Evolutionary conservation across 1,139 yeast genomes (phyloP), one percentile per base, ranked within the genome.

Genomic region (Pichia sp.): DNA sequence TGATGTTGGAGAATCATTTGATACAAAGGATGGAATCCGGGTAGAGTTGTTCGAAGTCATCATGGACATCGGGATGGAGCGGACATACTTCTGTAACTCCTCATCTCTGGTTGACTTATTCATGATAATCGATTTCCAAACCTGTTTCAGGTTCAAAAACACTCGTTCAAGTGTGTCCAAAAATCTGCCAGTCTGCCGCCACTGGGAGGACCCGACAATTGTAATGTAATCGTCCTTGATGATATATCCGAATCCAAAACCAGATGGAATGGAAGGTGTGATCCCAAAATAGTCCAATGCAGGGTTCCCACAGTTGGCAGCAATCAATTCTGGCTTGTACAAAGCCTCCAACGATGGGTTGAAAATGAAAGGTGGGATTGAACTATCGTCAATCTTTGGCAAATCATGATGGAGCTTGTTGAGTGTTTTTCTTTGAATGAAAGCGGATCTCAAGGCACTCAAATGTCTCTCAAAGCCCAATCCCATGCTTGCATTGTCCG

Each of bases 241-340:
- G 47, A 85, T 84, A 64, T 87, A 87, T 0, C 92, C 93, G 47
- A 86, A 76, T 13, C 92, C 93, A 67, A 84, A 86, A 0, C 95
- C 95, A 61, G 83, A 83, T 51, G 87, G 82, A 29, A 78, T 75
- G 0, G 90, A 88, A 1, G 93, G 95, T 0, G 92, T 85, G 32
- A 87, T 79, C 7, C 93, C 93, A 72, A 87, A 87, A 16, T 84
- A 72, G 49, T 80, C 79, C 60, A 87, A 76, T 0, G 93, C 90
- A 11, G 90, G 87, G 64, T 85, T 87, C 19, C 95, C 95, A 72
- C 95, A 87, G 66, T 87, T 87, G 5, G 79, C 80, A 51, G 77
- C 72, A 54, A 79, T 65, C 15, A 70, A 47, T 57, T 70, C 73
- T 10, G 71, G 67, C 16, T 72, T 67, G 48, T 75, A 70, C 46